Evolutionary conservation across 129 eudicot species (phyloP), one percentile per base, ranked within the genome.

Genomic region (Arctium minus): DNA sequence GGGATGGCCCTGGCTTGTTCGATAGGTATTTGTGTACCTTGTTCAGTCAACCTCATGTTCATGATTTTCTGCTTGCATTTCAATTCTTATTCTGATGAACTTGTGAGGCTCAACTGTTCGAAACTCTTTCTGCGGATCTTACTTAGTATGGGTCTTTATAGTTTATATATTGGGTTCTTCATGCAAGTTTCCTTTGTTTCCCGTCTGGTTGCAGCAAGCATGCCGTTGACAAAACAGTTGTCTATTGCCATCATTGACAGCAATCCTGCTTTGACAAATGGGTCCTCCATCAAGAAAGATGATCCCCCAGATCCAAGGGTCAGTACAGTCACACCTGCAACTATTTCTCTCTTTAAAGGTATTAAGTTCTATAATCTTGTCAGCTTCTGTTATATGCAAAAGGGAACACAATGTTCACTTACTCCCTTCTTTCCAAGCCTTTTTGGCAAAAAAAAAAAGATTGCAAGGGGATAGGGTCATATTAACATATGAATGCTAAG

Each of bases 1-100:
- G 99, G 99, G 77, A 93, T 96, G 93, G 98, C 96, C 85, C 89
- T 96, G 53, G 98, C 99, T 73, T 93, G 89, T 88, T 93, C 99
- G 18, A 77, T 93, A 78, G 99, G 99, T 95, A 91, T 78, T 69
- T 70, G 3, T 74, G 33, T 79, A 10, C 62, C 17, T 81, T 42
- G 17, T 78, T 35, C 33, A 65, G 35, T 44, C 44, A 44, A 31
- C 56, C 62, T 22, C 67, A 32, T 44, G 56, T 73, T 84, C 39
- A 72, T 29, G 42, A 73, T 10, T 18, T 79, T 13, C 9, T 40
- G 73, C 12, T 42, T 38, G 2, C 12, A 46, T 64, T 70, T 36
- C 22, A 46, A 60, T 46, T 30, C 31, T 29, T 35, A 36, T 71
- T 81, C 8, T 18, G 8, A 65, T 65, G 30, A 74, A 75, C 37